Percentiles rank a stretch among this genome's conserved stretches.
Evolutionary conservation across 352 stramenopile species (phyloP).

Genomic region (Achlya hypogyna): DNA sequence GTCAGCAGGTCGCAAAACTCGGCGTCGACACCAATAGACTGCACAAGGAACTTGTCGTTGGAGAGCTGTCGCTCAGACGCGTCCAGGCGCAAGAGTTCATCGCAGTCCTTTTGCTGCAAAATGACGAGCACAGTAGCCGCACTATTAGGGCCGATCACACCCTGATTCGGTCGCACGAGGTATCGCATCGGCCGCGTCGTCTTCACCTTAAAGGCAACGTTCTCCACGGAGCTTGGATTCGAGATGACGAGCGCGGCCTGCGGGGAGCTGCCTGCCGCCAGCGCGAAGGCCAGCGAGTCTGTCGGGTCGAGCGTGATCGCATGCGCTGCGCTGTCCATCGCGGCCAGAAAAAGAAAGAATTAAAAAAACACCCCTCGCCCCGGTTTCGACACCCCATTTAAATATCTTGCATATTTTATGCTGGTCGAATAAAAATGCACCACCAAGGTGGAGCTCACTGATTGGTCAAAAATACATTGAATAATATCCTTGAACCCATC

Average conservation of each 20-base stretch:
- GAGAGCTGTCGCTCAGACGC: slow-evolving; percentile 65
- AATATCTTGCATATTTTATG: background rate
- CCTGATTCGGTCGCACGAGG: slow-evolving; percentile 83
- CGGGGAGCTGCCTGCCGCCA: slow-evolving; percentile 49
- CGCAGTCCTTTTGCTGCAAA: slow-evolving; percentile 82
- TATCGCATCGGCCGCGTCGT: slow-evolving; percentile 82
- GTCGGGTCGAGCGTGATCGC: slow-evolving; percentile 44
- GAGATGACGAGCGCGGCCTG: slow-evolving; percentile 77
- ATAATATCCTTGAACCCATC: background rate
- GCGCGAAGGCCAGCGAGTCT: slow-evolving; percentile 68
- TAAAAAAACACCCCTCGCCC: background rate
- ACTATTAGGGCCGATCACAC: slow-evolving; percentile 67
- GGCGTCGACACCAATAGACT: slow-evolving; percentile 79
- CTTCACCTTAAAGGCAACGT: slow-evolving; percentile 87
- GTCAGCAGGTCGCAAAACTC: slow-evolving; percentile 80
- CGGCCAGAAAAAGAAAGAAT: background rate
- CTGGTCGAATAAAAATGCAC: slow-evolving; percentile 2
- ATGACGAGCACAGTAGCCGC: slow-evolving; percentile 78
- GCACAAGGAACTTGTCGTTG: slow-evolving; percentile 87
- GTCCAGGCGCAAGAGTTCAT: slow-evolving; percentile 72
- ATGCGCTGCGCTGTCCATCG: slow-evolving; percentile 4
- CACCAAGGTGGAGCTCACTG: background rate
- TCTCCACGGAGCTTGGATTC: slow-evolving; percentile 68
- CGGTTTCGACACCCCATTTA: background rate
- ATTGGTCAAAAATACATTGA: background rate